Base-by-base conservation (phyloP, 176 grass and related monocot species). In the Oropetium thomaeum region DNA sequence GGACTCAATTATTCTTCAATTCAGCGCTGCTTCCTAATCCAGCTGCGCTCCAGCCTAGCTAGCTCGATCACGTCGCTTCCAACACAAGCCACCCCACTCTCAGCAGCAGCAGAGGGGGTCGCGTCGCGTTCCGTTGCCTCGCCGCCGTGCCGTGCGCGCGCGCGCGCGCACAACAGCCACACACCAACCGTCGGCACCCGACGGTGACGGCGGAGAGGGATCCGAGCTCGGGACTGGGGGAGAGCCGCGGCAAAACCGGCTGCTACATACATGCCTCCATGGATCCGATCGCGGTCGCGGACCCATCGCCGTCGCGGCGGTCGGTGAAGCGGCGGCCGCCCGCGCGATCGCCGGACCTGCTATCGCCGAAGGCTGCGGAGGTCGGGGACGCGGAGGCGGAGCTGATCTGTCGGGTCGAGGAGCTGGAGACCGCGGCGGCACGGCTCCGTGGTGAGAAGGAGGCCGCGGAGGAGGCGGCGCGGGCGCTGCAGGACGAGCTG, bases 401-500 rank as follows among this genome's bases (percentile, higher is more conserved):
- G 61, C 77, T 91, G 54, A 70, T 77, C 61, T 65, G 81, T 23
- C 54, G 78, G 62, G 44, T 87, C 23, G 85, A 57, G 54, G 77
- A 84, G 51, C 63, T 80, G 71, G 84, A 87, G 70, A 38, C 22
- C 28, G 67, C 58, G n/a, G 84, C 71, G 38, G 69, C 63, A 51
- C 62, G 74, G 69, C 39, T 88, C 23, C 49, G 61, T 12, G 76
- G 60, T 15, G 85, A 86, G 86, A 92, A 85, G 69, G 89, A 84
- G 86, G 79, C 65, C 8, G 78, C 77, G n/a, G 82, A 85, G 63
- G 73, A 41, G 15, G 79, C 79, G 29, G 89, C 79, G 34, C 82
- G 61, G 1, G 76, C 55, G 29, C 60, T 92, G 63, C 82, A 60
- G 11, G 16, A 38, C 22, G 93, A 97, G 31, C 83, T 97, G n/a